A percentile compares a stretch with the other conserved stretches of the same genome.
These are phyloP conservation scores for Exophiala spinifera DNA, from an alignment of 2,329 filamentous ascomycete genomes.

Conservation along the genomic window DNA sequence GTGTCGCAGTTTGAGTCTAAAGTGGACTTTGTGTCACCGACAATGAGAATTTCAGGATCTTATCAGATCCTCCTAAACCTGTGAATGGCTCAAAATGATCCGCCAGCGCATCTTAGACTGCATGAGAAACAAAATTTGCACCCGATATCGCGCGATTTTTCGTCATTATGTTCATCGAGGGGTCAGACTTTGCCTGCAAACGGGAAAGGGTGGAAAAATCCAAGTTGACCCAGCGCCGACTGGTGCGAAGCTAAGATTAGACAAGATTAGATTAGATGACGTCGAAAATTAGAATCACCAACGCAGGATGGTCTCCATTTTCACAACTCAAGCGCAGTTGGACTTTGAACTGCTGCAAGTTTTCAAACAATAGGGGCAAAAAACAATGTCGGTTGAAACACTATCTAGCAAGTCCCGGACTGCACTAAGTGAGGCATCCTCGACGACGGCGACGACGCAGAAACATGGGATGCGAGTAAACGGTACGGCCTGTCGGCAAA, in stretches of 20 bases:
- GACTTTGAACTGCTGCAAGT: not conserved
- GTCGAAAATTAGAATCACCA: too few relatives aligned
- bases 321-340: not conserved
- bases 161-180: not conserved
- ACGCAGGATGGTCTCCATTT: too few relatives aligned
- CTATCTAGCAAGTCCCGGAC: not conserved
- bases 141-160: constrained; percentile 1
- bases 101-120: constrained; percentile 6
- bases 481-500: constrained; percentile 6
- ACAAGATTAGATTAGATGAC: too few relatives aligned
- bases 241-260: too few relatives aligned
- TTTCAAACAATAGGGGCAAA: not conserved
- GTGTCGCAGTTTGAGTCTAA: constrained; percentile 22
- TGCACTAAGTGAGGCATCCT: not conserved
- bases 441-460: constrained; percentile 2
- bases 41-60: not conserved
- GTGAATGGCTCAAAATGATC: constrained; percentile 24
- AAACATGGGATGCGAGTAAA: constrained; percentile 22
- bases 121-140: constrained; percentile 12
- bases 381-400: constrained; percentile 4
- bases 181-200: not conserved
- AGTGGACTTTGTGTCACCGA: constrained; percentile 13
- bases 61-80: not conserved
- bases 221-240: too few relatives aligned
- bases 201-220: not conserved